Conservation (phyloP, 768 basidiomycete genomes). For the Postia placenta region DNA sequence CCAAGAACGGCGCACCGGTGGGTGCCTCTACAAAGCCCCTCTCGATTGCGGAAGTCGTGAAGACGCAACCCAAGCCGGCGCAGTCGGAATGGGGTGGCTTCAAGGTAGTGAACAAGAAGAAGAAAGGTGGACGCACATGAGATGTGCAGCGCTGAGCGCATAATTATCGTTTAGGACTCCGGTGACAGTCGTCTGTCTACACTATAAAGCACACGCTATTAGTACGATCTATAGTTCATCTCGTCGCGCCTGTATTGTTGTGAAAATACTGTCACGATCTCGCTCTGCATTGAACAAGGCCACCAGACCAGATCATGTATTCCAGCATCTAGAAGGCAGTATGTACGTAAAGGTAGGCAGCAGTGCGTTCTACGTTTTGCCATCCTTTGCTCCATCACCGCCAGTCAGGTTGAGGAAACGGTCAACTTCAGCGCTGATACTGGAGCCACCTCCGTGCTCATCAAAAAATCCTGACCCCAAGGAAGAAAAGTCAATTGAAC, state of each 20-base stretch:
- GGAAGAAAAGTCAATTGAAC: too few species aligned
- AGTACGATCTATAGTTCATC: not conserved
- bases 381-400: too few species aligned
- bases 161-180: not conserved
- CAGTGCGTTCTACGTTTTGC: too few species aligned
- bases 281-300: too few species aligned
- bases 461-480: too few species aligned
- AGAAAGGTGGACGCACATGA: slow-evolving; percentile 66
- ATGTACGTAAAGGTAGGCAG: too few species aligned
- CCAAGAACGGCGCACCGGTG: slow-evolving; percentile 33
- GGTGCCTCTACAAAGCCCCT: slow-evolving; percentile 43
- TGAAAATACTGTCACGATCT: not conserved
- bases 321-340: too few species aligned
- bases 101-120: slow-evolving; percentile 95
- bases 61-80: slow-evolving; percentile 72
- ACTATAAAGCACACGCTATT: not conserved
- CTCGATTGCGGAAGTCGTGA: slow-evolving; percentile 87
- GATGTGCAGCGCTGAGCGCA: not conserved
- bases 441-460: too few species aligned
- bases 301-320: too few species aligned
- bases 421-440: too few species aligned
- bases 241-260: not conserved
- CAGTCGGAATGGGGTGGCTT: slow-evolving; percentile 79
- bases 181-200: not conserved
- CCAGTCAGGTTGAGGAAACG: too few species aligned